Base-by-base conservation (phyloP, 768 basidiomycete species). In the Pleurotus cornucopiae region DNA sequence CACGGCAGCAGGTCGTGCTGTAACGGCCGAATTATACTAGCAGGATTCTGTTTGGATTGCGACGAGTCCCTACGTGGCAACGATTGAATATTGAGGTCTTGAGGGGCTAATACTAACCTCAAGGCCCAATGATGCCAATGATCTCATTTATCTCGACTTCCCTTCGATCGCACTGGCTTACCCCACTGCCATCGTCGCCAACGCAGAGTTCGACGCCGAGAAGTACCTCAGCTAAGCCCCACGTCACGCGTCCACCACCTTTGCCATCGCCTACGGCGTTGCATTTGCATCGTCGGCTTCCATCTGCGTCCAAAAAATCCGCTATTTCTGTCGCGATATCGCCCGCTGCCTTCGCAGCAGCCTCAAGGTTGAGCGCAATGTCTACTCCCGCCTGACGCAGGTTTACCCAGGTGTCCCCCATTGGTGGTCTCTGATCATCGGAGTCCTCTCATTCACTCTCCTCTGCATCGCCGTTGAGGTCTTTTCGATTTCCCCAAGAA, bases 251-350 rank as follows among this genome's bases (percentile, higher is more conserved):
- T 73, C 88, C 13, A 69, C 82, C 12, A 84, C 86, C 2, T 78
- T 87, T 46, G 78, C 79, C n/a, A 62, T 94, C 55, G 82, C 85
- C 2, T 92, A 90, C 62, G 89, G 86, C 49, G 69, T 88, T 21
- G 76, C 84, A 18, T 93, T 94, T 66, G 92, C 89, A 20, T 67
- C 82, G 5, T 84, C 91, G 66, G 76, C 88, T 0, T 76, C 92
- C 3, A 76, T 91, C 46, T 69, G 92, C 21, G 82, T 91, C 4
- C 93, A 95, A 68, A 88, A 89, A 4, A 80, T 85, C 73, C 66
- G 94, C 53, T 94, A 90, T 88, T 93, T 90, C 77, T 83, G 91
- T 46, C 80, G 79, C 52, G 91, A 94, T 62, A 89, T 93, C 55
- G 66, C 73, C 37, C 83, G 84, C 58, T 86, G 90, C 59, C 82